A percentile compares a stretch with the other conserved stretches of the same genome.
These are phyloP conservation scores for Globisporangium echinulatum DNA, from an alignment of 352 stramenopile species.

Conservation along the genomic window DNA sequence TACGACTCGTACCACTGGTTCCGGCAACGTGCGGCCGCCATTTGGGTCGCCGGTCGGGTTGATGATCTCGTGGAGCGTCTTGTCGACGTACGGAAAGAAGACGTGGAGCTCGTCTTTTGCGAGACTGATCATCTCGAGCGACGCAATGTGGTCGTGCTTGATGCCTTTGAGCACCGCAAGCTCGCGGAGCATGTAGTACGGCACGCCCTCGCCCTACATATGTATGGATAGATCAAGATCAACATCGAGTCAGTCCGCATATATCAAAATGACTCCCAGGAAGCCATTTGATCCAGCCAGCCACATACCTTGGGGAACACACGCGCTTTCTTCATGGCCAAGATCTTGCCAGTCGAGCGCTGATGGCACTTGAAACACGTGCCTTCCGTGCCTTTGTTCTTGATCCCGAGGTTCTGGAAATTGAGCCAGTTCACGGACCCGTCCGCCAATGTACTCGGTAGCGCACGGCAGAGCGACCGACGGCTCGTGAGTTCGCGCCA, in stretches of 20 bases:
- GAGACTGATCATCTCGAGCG: conserved; percentile 83
- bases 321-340: conserved; percentile 85
- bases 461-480: conserved; percentile 58
- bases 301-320: conserved; percentile 76
- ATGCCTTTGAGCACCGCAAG: conserved; percentile 85
- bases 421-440: conserved; percentile 83
- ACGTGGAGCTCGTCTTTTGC: conserved; percentile 84
- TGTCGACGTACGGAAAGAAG: conserved; percentile 89
- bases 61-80: conserved; percentile 88
- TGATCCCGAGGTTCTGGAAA: conserved; percentile 86
- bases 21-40: conserved; percentile 64
- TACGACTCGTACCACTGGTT: conserved; percentile 46
- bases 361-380: conserved; percentile 86
- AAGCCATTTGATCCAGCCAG: neutral
- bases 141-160: conserved; percentile 84
- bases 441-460: conserved; percentile 58
- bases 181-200: conserved; percentile 92
- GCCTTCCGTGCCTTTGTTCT: conserved; percentile 87
- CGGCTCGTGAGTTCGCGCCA: conserved; percentile 76
- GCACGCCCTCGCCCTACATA: conserved; percentile 78
- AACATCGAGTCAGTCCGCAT: neutral
- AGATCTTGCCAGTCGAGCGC: conserved; percentile 74
- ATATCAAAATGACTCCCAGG: neutral
- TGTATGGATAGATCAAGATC: too few relatives aligned
- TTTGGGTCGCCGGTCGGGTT: conserved; percentile 83